Base-by-base conservation (phyloP, 768 basidiomycete genomes). In the Rhizopogon salebrosus region DNA sequence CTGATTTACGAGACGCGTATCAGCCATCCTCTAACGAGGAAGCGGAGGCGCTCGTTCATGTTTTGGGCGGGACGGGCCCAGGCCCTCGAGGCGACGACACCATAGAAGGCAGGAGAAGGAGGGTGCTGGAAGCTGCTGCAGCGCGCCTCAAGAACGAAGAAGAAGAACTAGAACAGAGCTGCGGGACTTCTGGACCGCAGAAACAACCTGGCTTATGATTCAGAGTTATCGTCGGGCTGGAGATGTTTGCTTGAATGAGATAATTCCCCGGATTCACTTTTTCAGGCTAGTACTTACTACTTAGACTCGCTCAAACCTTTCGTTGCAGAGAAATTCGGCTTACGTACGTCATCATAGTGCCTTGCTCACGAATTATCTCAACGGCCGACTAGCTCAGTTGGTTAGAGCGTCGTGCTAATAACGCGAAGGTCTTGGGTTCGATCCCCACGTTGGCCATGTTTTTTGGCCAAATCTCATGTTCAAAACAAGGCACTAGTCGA, bases 381-480 rank as follows among this genome's bases (percentile, higher is more conserved):
- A 4, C 31, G 85, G 86, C 86, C 85, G 86, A 81, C 84, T 89
- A 87, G 87, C 87, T 89, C 87, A 89, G 87, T 75, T 88, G 87
- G 87, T 89, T 88, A 88, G 87, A 88, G 87, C 86, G 85, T 87
- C 81, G 85, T 85, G 82, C 85, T 88, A 87, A 63, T 69, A 67
- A 80, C 77, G 76, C 80, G 77, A 80, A 82, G 79, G 80, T 80
- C 80, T 76, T 82, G 79, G 79, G 80, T 82, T 81, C 80, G 79
- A 82, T 74, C 79, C 80, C 79, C 79, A 79, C 75, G 76, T 79
- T 79, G 79, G 79, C 79, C 79, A 80, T 40, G 42, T 27, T 26
- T 51, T 56, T 54, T 53, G 27, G n/a, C 27, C 8, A 27, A 27
- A 27, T 27, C 31, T n/a, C n/a, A n/a, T n/a, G n/a, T n/a, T n/a